Evolutionary conservation across 2,329 filamentous ascomycete species (phyloP).

Genomic region (Aspergillus cejpii): DNA sequence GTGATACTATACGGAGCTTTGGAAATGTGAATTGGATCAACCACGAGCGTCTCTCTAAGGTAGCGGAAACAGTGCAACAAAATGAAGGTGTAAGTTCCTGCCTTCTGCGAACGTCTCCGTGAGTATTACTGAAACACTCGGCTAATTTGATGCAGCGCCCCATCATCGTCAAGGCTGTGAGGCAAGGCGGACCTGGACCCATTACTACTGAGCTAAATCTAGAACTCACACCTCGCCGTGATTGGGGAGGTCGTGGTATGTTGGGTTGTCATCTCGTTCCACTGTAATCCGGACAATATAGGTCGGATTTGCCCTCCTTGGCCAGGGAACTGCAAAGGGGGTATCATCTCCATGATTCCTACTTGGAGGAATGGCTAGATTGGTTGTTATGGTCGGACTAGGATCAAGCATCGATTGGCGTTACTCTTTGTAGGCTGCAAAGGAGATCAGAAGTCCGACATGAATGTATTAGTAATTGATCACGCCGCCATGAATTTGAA

Average conservation of each 20-base stretch:
- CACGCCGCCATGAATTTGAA: background rate
- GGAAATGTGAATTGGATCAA: slow-evolving; percentile 77
- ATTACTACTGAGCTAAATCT: slow-evolving; percentile 54
- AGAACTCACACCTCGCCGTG: slow-evolving; percentile 64
- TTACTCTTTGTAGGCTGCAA: slow-evolving; percentile 5
- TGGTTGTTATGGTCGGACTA: slow-evolving; percentile 5
- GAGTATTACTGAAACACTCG: background rate
- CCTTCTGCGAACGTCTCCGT: background rate
- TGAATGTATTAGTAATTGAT: background rate
- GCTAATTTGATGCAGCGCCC: slow-evolving; percentile 48
- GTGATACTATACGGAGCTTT: slow-evolving; percentile 78
- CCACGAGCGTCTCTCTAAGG: slow-evolving; percentile 75
- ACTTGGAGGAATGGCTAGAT: slow-evolving; percentile 14
- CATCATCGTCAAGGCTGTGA: slow-evolving; percentile 62
- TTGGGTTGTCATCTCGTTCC: slow-evolving; percentile 87
- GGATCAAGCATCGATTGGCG: slow-evolving; percentile 6
- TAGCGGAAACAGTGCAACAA: slow-evolving; percentile 82
- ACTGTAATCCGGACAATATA: slow-evolving; percentile 47
- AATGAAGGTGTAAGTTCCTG: slow-evolving; percentile 69
- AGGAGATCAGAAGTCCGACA: background rate
- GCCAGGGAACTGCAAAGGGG: background rate
- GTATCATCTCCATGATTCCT: background rate
- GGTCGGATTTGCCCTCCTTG: slow-evolving; percentile 1
- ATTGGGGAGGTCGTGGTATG: slow-evolving; percentile 87
- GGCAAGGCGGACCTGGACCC: slow-evolving; percentile 42